Evolutionary conservation across 768 basidiomycete species (phyloP).

Genomic region (Calocybe indica): DNA sequence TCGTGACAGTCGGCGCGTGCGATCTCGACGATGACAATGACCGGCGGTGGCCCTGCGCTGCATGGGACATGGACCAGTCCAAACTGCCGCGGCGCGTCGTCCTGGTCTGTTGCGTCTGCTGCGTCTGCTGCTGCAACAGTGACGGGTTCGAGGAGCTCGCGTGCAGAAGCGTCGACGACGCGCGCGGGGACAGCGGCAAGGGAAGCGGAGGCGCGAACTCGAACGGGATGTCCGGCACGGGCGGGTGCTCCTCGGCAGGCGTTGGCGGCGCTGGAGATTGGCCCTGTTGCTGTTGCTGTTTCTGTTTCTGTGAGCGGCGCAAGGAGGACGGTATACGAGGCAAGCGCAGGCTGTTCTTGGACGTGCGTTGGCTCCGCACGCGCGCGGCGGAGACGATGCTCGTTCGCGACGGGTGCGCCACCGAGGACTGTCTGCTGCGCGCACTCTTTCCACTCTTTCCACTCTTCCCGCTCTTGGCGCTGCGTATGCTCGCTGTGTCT

Average conservation of each 20-base stretch:
- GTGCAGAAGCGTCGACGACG: constrained; percentile 5
- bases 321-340: constrained; percentile 24
- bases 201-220: constrained; percentile 5
- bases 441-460: constrained; percentile 26
- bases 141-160: constrained; percentile 1
- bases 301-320: no score
- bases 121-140: background rate
- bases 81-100: constrained; percentile 18
- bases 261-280: background rate
- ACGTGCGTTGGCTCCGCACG: constrained; percentile 55
- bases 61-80: constrained; percentile 10
- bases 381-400: constrained; percentile 59
- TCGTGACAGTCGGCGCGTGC: constrained; percentile 12
- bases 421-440: constrained; percentile 18
- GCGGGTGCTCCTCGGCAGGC: constrained; percentile 22
- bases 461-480: constrained; percentile 27
- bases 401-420: constrained; percentile 4
- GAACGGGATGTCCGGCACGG: constrained; percentile 24
- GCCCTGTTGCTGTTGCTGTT: no score
- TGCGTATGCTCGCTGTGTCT: constrained; percentile 27
- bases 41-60: background rate
- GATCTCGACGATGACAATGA: constrained; percentile 11
- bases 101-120: background rate
- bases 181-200: constrained; percentile 2
- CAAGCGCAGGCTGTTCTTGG: constrained; percentile 62